phyloP scores from a whole-genome alignment of 371 early-diverging fungal species.

The Syncephalastrum monosporum region DNA sequence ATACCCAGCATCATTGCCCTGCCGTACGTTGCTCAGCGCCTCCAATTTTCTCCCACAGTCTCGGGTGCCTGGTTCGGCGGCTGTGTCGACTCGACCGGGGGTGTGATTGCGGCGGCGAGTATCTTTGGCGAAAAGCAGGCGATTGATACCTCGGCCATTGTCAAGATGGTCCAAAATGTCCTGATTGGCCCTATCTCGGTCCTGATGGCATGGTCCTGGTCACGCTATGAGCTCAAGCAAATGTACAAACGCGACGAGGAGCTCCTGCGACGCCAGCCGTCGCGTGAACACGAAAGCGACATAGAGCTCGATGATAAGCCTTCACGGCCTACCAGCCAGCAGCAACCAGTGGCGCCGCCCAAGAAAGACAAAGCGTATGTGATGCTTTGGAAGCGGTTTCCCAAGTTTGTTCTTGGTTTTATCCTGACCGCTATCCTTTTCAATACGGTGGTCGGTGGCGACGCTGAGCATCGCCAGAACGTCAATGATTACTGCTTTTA shows the following conservation, averaged over 20 bases:
- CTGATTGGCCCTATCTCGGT: slow-evolving; percentile 63
- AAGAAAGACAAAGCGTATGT: slow-evolving; percentile 26
- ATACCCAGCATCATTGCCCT: slow-evolving; percentile 65
- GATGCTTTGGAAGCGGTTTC: slow-evolving; percentile 58
- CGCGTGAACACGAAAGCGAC: slow-evolving; percentile 5
- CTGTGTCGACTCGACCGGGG: slow-evolving; percentile 64
- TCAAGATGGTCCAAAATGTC: slow-evolving; percentile 67
- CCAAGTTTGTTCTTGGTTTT: slow-evolving; percentile 65
- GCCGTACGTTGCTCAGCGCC: slow-evolving; percentile 54
- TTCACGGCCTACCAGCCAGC: slow-evolving; percentile 3
- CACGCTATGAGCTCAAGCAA: slow-evolving; percentile 46
- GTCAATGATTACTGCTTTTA: slow-evolving; percentile 59
- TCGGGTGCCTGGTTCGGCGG: slow-evolving; percentile 71
- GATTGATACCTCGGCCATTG: slow-evolving; percentile 58
- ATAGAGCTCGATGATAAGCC: slow-evolving; percentile 10
- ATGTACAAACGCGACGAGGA: slow-evolving; percentile 28
- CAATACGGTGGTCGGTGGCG: slow-evolving; percentile 48
- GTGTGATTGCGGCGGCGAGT: slow-evolving; percentile 66
- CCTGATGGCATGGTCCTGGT: slow-evolving; percentile 58
- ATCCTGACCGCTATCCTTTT: slow-evolving; percentile 58
- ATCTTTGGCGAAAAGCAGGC: slow-evolving; percentile 59
- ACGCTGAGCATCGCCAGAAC: slow-evolving; percentile 24
- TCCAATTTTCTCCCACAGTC: slow-evolving; percentile 43
- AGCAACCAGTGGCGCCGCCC: slow-evolving; percentile 20
- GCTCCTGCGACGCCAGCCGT: slow-evolving; percentile 6